Base-by-base conservation (phyloP, 208 protist genomes). In the Wallacemonas collosoma region DNA sequence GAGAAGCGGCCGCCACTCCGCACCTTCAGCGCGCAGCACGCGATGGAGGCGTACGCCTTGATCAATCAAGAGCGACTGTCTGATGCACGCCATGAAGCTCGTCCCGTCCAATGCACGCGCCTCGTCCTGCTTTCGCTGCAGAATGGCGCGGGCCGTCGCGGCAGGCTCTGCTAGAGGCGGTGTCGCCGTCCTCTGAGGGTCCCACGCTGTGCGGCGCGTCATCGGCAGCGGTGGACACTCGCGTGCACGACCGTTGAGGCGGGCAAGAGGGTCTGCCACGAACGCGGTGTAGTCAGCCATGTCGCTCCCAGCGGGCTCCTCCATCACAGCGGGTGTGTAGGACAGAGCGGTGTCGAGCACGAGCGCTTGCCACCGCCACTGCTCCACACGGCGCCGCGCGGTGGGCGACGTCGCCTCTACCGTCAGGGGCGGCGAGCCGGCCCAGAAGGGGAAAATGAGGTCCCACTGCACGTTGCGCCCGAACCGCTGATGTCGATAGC, bases 1-100 rank as follows among this genome's bases (percentile, higher is more conserved):
- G 12, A 65, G 8, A 3, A 65, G 26, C 6, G 60, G 43, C 3
- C 60, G 60, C 60, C 60, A 65, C 43, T 65, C 60, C 15, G 60
- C 60, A 4, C 41, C 60, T 17, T 65, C 60, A 4, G 60, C 60
- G 26, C 60, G 60, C 60, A 65, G 60, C 40, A 51, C 60, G 60
- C 60, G 60, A n/a, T 65, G 43, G 12, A 14, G 40, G 8, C 60
- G 60, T 5, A 65, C 60, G 3, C 60, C 60, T 50, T 65, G 54
- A 50, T 81, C 71, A 47, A 87, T 63, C 36, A 87, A 50, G 11
- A 83, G 71, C 40, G 74, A 70, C 76, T 83, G 81, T 48, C 78
- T 74, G 62, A 83, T 57, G 57, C 76, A 81, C 51, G 76, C 67
- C 44, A 81, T 68, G 36, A 75, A 60, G 54, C 56, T 48, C 40